Evolutionary conservation across 2,329 filamentous ascomycete species (phyloP).

Genomic region (Neonectria neomacrospora): DNA sequence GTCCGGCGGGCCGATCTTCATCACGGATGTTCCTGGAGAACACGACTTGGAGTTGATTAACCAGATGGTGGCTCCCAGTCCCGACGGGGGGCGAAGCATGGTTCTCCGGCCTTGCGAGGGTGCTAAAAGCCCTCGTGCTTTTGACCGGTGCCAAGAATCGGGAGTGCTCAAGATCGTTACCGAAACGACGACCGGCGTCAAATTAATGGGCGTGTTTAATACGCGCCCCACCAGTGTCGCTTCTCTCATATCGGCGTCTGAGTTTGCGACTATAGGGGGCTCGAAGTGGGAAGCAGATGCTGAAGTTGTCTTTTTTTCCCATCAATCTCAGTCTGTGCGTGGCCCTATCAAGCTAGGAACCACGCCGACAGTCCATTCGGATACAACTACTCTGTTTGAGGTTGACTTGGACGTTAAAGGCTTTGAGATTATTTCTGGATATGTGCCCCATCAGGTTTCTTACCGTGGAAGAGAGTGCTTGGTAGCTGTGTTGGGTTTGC

Average conservation of each 20-base stretch:
- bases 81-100: neutral
- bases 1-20: slow-evolving; percentile 86
- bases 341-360: neutral
- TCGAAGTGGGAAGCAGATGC: neutral
- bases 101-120: neutral
- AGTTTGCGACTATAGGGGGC: neutral
- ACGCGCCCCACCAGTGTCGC: neutral
- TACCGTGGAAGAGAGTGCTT: neutral
- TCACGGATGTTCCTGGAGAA: slow-evolving; percentile 83
- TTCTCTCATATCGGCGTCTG: neutral
- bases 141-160: slow-evolving; percentile 10
- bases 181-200: neutral
- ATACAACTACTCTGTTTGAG: neutral
- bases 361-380: neutral
- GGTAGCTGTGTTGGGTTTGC: slow-evolving; percentile 1
- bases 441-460: neutral
- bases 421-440: neutral
- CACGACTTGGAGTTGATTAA: slow-evolving; percentile 77
- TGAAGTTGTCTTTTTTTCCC: slow-evolving; percentile 5
- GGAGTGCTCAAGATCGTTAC: slow-evolving; percentile 7
- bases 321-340: slow-evolving; percentile 1
- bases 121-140: slow-evolving; percentile 5
- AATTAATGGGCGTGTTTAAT: slow-evolving; percentile 3
- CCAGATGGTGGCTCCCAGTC: slow-evolving; percentile 64
- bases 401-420: neutral